phyloP scores from a whole-genome alignment of 805 yeast species.

The Saccharomycopsis oosterbeekiorum region DNA sequence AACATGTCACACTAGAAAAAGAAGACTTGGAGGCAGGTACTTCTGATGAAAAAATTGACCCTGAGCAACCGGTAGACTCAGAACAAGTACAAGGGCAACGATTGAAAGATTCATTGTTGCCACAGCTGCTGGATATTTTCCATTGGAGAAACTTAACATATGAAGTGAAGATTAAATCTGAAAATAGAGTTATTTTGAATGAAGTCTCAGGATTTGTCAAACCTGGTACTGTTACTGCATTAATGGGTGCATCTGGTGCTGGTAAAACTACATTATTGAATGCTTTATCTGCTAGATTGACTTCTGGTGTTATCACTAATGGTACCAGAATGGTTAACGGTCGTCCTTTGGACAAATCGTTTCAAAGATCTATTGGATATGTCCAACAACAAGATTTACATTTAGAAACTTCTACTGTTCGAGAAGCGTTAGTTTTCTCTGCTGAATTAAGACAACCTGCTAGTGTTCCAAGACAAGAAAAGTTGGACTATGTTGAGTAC shows the following conservation, averaged over 20 bases:
- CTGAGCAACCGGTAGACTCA: constrained; percentile 18
- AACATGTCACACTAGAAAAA: constrained; percentile 21
- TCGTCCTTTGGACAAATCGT: constrained; percentile 48
- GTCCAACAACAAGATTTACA: constrained; percentile 79
- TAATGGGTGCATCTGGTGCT: constrained; percentile 85
- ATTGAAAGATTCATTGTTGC: constrained; percentile 21
- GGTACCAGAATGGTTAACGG: constrained; percentile 71
- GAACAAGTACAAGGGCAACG: constrained; percentile 18
- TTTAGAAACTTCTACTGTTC: constrained; percentile 61
- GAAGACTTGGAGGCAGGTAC: constrained; percentile 21
- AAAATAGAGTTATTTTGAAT: constrained; percentile 41
- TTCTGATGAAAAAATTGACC: constrained; percentile 18
- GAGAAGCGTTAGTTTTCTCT: constrained; percentile 64
- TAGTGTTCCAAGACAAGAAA: constrained; percentile 46
- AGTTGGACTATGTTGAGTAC: constrained; percentile 58
- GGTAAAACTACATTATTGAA: constrained; percentile 74
- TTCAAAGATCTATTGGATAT: constrained; percentile 71
- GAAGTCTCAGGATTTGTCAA: constrained; percentile 63
- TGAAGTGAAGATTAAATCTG: constrained; percentile 51
- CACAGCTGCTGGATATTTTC: constrained; percentile 38
- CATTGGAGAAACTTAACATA: constrained; percentile 67
- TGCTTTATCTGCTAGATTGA: constrained; percentile 61
- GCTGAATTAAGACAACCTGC: constrained; percentile 64
- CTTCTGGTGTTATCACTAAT: constrained; percentile 53
- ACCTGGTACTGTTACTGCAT: constrained; percentile 73